These are phyloP conservation scores for Dothistroma pini DNA, from an alignment of 2,329 filamentous ascomycete genomes.

Conservation along the genomic window DNA sequence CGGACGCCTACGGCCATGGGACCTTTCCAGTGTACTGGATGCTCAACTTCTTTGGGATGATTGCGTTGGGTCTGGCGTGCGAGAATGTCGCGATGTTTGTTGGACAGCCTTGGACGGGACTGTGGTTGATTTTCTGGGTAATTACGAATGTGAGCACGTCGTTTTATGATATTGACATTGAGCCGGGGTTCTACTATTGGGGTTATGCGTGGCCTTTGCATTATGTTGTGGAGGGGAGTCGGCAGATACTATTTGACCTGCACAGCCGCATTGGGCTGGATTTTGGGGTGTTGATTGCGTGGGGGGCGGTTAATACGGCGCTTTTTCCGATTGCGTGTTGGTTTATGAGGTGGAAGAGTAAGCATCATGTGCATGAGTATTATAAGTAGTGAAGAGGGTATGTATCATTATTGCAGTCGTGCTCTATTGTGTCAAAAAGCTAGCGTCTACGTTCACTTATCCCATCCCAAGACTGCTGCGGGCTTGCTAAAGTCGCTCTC, in stretches of 20 bases:
- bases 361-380: constrained; percentile 34
- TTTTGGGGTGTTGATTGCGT: constrained; percentile 58
- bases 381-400: constrained; percentile 20
- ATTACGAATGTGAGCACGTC: constrained; percentile 61
- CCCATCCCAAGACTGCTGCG: constrained; percentile 6
- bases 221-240: constrained; percentile 57
- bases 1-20: constrained; percentile 54
- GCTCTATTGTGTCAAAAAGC: too few species aligned
- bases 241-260: constrained; percentile 59
- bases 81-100: constrained; percentile 64
- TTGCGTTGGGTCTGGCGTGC: constrained; percentile 58
- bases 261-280: constrained; percentile 58
- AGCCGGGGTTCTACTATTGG: constrained; percentile 58
- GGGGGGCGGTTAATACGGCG: constrained; percentile 51
- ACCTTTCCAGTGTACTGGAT: constrained; percentile 56
- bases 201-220: constrained; percentile 63
- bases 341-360: constrained; percentile 41
- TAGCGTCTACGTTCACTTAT: background rate
- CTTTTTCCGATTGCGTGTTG: constrained; percentile 53
- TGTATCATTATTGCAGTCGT: too few species aligned
- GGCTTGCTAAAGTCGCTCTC: constrained; percentile 10
- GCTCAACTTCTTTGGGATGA: constrained; percentile 60
- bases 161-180: constrained; percentile 59
- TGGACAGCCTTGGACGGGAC: constrained; percentile 57
- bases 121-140: constrained; percentile 66